These are phyloP conservation scores for Colletotrichum godetiae DNA, from an alignment of 2,329 filamentous ascomycete species.

Conservation along the genomic window DNA sequence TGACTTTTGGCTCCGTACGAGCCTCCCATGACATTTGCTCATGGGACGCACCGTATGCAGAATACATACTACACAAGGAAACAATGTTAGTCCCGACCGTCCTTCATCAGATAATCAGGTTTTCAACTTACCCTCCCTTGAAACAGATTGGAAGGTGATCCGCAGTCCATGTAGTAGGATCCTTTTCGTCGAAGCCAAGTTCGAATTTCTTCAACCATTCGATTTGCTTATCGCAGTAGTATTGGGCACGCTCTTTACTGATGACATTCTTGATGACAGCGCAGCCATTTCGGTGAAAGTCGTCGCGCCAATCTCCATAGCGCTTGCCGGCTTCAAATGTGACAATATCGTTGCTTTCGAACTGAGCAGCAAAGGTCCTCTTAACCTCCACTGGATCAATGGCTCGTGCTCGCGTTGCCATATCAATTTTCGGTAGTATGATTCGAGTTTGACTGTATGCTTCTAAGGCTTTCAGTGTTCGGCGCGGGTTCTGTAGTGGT, in stretches of 20 bases:
- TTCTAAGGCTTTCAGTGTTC: too few species aligned
- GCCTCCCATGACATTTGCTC: slow-evolving; percentile 58
- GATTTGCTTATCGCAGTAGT: slow-evolving; percentile 52
- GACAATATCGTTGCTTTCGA: slow-evolving; percentile 41
- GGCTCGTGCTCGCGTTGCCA: slow-evolving; percentile 31
- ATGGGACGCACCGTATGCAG: slow-evolving; percentile 49
- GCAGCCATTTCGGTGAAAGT: slow-evolving; percentile 54
- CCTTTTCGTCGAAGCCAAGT: slow-evolving; percentile 51
- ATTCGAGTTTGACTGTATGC: too few species aligned
- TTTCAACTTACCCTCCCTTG: slow-evolving; percentile 46
- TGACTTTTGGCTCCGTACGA: slow-evolving; percentile 51
- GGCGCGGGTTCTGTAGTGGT: too few species aligned
- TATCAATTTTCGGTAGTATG: background rate
- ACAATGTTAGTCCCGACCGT: background rate
- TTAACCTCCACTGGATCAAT: slow-evolving; percentile 11
- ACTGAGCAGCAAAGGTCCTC: slow-evolving; percentile 36
- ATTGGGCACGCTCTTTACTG: slow-evolving; percentile 48
- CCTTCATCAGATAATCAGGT: background rate
- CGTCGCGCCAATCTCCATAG: slow-evolving; percentile 56
- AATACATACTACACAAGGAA: slow-evolving; percentile 49
- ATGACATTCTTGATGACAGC: slow-evolving; percentile 54
- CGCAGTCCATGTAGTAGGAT: slow-evolving; percentile 52
- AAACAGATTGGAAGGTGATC: slow-evolving; percentile 55
- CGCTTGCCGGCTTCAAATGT: slow-evolving; percentile 38
- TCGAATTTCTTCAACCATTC: slow-evolving; percentile 55